Conservation (phyloP, 805 yeast genomes). For the Cyberlindnera lachancei region DNA sequence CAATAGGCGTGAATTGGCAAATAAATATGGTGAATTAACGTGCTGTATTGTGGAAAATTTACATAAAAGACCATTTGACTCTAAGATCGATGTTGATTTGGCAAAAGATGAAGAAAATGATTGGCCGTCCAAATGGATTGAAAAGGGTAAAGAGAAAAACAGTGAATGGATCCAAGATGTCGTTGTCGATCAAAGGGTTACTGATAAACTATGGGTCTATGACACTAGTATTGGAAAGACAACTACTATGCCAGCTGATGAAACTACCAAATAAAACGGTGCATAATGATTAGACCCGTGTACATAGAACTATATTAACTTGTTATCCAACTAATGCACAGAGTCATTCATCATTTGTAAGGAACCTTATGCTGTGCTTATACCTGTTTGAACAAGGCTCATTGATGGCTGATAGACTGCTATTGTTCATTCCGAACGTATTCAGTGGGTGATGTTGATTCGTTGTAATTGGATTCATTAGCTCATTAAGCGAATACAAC, state of each 20-base stretch:
- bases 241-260: no score
- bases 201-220: conserved; percentile 43
- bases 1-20: conserved; percentile 63
- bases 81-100: conserved; percentile 30
- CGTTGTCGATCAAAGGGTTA: conserved; percentile 60
- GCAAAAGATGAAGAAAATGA: conserved; percentile 63
- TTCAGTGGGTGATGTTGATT: no score
- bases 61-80: conserved; percentile 49
- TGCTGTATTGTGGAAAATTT: conserved; percentile 40
- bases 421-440: no score
- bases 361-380: conserved; percentile 20
- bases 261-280: no score
- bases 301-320: no score
- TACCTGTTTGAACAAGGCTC: no score
- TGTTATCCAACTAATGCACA: no score
- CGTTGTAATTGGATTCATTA: no score
- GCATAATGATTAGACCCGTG: no score
- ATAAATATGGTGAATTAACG: conserved; percentile 49
- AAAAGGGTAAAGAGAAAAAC: conserved; percentile 58
- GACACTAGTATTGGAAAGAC: conserved; percentile 12
- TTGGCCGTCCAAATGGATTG: conserved; percentile 86
- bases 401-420: no score
- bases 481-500: no score
- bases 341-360: no score
- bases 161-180: conserved; percentile 89